phyloP scores from a whole-genome alignment of 129 eudicot genomes.

The Helianthus tuberosus region DNA sequence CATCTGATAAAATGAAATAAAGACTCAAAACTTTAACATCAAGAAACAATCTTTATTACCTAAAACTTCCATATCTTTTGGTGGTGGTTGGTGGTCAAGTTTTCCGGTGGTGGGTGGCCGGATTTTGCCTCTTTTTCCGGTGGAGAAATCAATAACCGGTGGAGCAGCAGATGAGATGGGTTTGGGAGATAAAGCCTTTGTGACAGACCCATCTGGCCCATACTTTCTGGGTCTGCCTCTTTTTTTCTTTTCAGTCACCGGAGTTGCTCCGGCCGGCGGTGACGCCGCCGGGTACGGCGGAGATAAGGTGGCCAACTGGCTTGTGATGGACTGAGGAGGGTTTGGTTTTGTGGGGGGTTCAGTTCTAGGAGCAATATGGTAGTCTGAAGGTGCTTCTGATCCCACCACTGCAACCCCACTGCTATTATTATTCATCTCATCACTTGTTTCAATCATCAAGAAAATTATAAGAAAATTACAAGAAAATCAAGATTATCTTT shows the following conservation, averaged over 20 bases:
- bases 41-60: conserved; percentile 19
- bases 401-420: conserved; percentile 88
- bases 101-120: conserved; percentile 28
- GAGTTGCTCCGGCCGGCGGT: conserved; percentile 39
- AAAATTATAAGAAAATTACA: background rate
- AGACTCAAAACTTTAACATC: conserved; percentile 1
- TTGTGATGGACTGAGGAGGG: conserved; percentile 34
- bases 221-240: conserved; percentile 95
- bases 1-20: no score
- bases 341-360: conserved; percentile 36
- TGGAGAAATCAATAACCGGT: conserved; percentile 36
- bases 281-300: conserved; percentile 45
- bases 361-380: conserved; percentile 75
- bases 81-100: conserved; percentile 21
- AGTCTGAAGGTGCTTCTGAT: conserved; percentile 96
- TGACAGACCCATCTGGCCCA: conserved; percentile 69
- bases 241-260: conserved; percentile 60
- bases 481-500: conserved; percentile 2
- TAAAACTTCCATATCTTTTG: conserved; percentile 18
- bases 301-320: conserved; percentile 32
- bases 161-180: conserved; percentile 87
- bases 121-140: conserved; percentile 54
- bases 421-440: conserved; percentile 41
- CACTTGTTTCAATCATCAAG: conserved; percentile 48
- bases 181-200: conserved; percentile 70